Base-by-base conservation (phyloP, 192 early-diverging fungal species). In the Diversispora epigaea region DNA sequence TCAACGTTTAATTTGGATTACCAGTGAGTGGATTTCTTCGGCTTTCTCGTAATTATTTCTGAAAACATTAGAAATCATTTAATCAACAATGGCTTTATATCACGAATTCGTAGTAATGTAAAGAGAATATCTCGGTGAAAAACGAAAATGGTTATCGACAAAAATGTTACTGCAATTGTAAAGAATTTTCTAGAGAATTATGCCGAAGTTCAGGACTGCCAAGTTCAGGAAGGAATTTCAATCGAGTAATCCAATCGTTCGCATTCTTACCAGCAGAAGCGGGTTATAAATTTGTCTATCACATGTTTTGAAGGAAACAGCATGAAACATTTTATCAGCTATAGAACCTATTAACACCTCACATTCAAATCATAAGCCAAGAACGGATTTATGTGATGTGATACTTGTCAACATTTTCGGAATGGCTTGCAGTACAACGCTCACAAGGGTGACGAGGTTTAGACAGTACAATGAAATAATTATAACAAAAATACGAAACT, bases 401-500 rank as follows among this genome's bases (percentile, higher is more conserved):
- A 70, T 55, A 70, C 21, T 4, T 70, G 50, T 19, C 41, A 71
- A 3, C 32, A 45, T 41, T 58, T 71, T 60, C 32, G 56, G n/a
- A 58, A 60, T 71, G 70, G 55, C 17, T 58, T 71, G 58, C 39
- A 71, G 1, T 71, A 56, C 50, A 43, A 57, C 44, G 10, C n/a
- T 41, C 49, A 22, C 5, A 54, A 44, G 47, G 11, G 44, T 4
- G 55, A 71, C 57, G 55, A 58, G 44, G 56, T 17, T 57, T 4
- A 71, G 58, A 71, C 10, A 58, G 15, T 71, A 17, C n/a, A 57
- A 57, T 14, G 70, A 71, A 54, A 71, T 39, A n/a, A 71, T 58
- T 71, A 71, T 40, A 71, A 58, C 50, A 71, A 71, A n/a, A 57
- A 71, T 58, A 71, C 40, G 8, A 71, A 71, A 71, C 45, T 71